Percentiles rank a stretch among this genome's conserved stretches.
Conservation (phyloP, 192 early-diverging fungal genomes). For the Rhizophagus prolifer region DNA sequence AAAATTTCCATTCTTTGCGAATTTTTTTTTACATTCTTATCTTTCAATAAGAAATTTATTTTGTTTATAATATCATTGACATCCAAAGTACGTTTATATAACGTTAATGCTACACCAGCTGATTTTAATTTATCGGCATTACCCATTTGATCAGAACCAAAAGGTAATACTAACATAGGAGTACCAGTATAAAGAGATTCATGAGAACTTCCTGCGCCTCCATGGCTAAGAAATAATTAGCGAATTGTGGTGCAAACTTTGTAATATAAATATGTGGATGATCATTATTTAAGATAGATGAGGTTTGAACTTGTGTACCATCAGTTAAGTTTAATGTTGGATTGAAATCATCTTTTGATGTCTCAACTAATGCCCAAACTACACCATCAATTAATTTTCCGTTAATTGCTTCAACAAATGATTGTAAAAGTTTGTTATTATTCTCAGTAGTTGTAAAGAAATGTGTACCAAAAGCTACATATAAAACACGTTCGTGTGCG, state of each 20-base stretch:
- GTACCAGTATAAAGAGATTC: slow-evolving; percentile 34
- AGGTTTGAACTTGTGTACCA: not conserved
- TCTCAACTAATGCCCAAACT: slow-evolving; percentile 32
- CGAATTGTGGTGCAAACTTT: slow-evolving; percentile 35
- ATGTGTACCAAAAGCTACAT: slow-evolving; percentile 37
- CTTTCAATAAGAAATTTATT: not conserved
- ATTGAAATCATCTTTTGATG: too few relatives aligned
- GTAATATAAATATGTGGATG: slow-evolving; percentile 21
- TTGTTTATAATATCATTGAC: slow-evolving; percentile 13
- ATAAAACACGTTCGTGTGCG: slow-evolving; percentile 22
- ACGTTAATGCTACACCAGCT: slow-evolving; percentile 7
- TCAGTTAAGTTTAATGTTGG: not conserved
- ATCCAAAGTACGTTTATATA: not conserved
- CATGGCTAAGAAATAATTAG: slow-evolving; percentile 37
- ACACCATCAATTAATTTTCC: slow-evolving; percentile 33
- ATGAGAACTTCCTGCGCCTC: slow-evolving; percentile 32
- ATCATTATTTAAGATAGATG: not conserved
- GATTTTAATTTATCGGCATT: not conserved
- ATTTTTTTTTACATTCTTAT: not conserved
- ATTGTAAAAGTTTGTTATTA: slow-evolving; percentile 27
- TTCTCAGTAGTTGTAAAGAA: slow-evolving; percentile 12
- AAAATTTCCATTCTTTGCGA: slow-evolving; percentile 8
- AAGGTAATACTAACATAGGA: slow-evolving; percentile 34
- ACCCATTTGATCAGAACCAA: slow-evolving; percentile 16
- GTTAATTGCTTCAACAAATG: slow-evolving; percentile 31